A percentile compares a stretch with the other conserved stretches of the same genome.
Evolutionary conservation across 169 alveolate genomes (phyloP).

Genomic region (Cryptosporidium sp.): DNA sequence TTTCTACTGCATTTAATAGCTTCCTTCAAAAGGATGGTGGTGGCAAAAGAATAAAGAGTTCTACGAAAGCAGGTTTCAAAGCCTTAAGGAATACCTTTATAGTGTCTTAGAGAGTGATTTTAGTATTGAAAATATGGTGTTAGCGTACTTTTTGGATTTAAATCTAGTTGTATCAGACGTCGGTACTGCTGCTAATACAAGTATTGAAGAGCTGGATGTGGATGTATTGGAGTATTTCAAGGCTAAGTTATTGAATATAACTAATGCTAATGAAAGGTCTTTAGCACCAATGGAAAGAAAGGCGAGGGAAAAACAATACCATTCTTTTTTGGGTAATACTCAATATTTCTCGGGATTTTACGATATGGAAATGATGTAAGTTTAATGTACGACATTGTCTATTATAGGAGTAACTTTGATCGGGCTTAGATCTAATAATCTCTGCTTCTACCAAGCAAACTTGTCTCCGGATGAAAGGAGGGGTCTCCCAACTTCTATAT

Average conservation of each 20-base stretch:
- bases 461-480: background rate
- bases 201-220: conserved; percentile 36
- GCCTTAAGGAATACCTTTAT: conserved; percentile 21
- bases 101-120: conserved; percentile 45
- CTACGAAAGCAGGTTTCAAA: conserved; percentile 28
- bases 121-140: conserved; percentile 54
- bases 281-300: conserved; percentile 65
- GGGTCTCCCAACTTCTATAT: conserved; percentile 32
- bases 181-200: conserved; percentile 18
- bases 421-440: background rate
- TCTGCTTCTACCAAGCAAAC: background rate
- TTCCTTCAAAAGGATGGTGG: conserved; percentile 71
- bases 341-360: background rate
- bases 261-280: conserved; percentile 56
- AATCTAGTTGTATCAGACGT: conserved; percentile 11
- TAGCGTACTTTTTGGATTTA: conserved; percentile 60
- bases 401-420: background rate
- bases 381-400: background rate
- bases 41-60: conserved; percentile 57
- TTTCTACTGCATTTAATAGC: background rate
- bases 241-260: conserved; percentile 7
- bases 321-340: conserved; percentile 18
- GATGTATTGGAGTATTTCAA: conserved; percentile 37
- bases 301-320: conserved; percentile 58
- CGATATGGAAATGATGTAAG: conserved; percentile 31